Conservation (phyloP, 1,139 yeast species). For the Kazachstania sp. region DNA sequence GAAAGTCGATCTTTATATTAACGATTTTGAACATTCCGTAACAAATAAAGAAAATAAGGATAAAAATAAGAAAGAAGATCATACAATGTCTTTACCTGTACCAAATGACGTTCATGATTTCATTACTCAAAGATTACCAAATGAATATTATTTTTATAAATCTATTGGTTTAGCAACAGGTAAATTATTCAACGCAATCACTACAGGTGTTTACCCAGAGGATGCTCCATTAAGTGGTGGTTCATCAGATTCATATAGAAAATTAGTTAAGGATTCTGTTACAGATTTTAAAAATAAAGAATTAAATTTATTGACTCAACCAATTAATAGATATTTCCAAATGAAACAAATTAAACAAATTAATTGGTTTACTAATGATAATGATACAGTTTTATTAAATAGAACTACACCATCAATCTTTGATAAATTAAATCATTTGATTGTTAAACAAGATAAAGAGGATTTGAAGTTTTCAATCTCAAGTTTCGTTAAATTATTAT, state of each 20-base stretch:
- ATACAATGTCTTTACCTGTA: slow-evolving; percentile 10
- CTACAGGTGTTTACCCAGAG: slow-evolving; percentile 56
- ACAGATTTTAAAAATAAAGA: slow-evolving; percentile 48
- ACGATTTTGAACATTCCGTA: slow-evolving; percentile 16
- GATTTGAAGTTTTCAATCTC: slow-evolving; percentile 22
- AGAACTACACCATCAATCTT: slow-evolving; percentile 44
- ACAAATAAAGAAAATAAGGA: no score
- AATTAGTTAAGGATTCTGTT: slow-evolving; percentile 42
- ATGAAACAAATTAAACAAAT: slow-evolving; percentile 53
- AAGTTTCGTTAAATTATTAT: slow-evolving; percentile 22
- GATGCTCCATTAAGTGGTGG: slow-evolving; percentile 68
- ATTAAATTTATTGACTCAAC: slow-evolving; percentile 60
- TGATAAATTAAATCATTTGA: slow-evolving; percentile 34
- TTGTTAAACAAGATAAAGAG: slow-evolving; percentile 27
- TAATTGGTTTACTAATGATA: slow-evolving; percentile 51
- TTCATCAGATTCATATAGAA: slow-evolving; percentile 47
- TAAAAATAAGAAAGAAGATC: neutral
- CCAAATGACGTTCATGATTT: slow-evolving; percentile 81
- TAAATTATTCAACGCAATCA: slow-evolving; percentile 56
- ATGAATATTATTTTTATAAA: slow-evolving; percentile 74
- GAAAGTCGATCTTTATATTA: slow-evolving; percentile 47
- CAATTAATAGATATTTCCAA: slow-evolving; percentile 79
- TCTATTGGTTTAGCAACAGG: slow-evolving; percentile 69
- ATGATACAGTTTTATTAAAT: slow-evolving; percentile 41
- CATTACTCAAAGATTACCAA: slow-evolving; percentile 78